Conservation (phyloP, 2,329 filamentous ascomycete species). For the Pseudocercospora pini-densiflorae region DNA sequence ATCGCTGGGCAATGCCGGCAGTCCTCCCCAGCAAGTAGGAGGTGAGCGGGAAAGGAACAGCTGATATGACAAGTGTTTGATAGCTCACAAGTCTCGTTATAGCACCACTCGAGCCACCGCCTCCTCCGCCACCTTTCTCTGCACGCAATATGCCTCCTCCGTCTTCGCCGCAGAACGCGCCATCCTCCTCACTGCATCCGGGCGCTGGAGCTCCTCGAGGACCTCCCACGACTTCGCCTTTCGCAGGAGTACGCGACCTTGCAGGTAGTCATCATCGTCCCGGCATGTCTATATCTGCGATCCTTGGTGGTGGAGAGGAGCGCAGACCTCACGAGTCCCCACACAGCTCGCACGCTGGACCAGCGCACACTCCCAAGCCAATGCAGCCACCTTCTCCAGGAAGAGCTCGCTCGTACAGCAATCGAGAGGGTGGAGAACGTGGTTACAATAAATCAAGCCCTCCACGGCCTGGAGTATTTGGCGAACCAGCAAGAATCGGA, state of each 20-base stretch:
- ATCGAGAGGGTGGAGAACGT: conserved; percentile 38
- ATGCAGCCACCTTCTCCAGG: conserved; percentile 55
- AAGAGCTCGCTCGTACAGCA: conserved; percentile 44
- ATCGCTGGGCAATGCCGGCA: conserved; percentile 48
- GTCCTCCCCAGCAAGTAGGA: conserved; percentile 38
- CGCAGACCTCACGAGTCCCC: conserved; percentile 39
- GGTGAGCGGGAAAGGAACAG: conserved; percentile 23
- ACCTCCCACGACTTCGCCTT: conserved; percentile 51
- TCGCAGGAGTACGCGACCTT: conserved; percentile 59
- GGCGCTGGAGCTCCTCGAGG: conserved; percentile 43
- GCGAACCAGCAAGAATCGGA: conserved; percentile 32
- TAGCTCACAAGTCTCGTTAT: conserved; percentile 11
- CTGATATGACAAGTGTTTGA: not conserved
- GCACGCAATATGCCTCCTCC: conserved; percentile 55
- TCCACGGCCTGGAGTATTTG: conserved; percentile 28
- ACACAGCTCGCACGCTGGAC: conserved; percentile 33
- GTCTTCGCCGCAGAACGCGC: conserved; percentile 52
- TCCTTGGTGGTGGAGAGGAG: conserved; percentile 58
- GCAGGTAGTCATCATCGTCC: conserved; percentile 60
- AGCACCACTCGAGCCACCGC: conserved; percentile 40
- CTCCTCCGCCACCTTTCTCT: conserved; percentile 45
- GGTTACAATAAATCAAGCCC: conserved; percentile 35
- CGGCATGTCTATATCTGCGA: conserved; percentile 76
- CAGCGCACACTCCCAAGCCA: conserved; percentile 42
- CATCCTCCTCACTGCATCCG: conserved; percentile 43